Percentiles rank a stretch among this genome's conserved stretches.
phyloP scores from a whole-genome alignment of 768 basidiomycete genomes.

The Lentinula lateritia region DNA sequence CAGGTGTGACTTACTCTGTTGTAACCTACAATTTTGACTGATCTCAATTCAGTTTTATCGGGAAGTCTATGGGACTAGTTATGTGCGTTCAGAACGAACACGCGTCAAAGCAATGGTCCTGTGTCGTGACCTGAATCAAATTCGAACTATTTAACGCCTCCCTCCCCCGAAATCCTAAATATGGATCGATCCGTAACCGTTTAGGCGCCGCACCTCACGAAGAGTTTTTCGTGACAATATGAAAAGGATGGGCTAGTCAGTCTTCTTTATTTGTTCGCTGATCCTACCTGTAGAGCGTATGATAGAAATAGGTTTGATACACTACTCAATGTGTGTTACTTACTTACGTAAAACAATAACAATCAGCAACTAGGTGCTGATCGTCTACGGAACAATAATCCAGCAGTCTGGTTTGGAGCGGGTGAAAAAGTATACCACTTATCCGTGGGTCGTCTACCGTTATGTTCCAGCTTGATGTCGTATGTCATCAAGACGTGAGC shows the following conservation, averaged over 20 bases:
- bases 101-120: not conserved
- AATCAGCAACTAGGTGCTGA: not conserved
- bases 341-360: too few species aligned
- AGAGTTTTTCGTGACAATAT: too few species aligned
- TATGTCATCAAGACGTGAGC: conserved; percentile 24
- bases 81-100: not conserved
- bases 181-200: too few species aligned
- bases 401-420: conserved; percentile 2
- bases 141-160: not conserved
- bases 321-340: too few species aligned
- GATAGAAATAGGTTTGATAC: too few species aligned
- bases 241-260: too few species aligned
- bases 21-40: not conserved
- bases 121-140: not conserved
- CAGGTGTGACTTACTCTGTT: not conserved
- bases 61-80: not conserved
- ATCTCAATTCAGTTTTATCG: not conserved
- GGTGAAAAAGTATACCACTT: conserved; percentile 15
- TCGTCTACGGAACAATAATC: conserved; percentile 2
- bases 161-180: too few species aligned
- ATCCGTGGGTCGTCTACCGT: conserved; percentile 25
- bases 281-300: too few species aligned
- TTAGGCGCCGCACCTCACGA: too few species aligned
- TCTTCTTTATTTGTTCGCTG: too few species aligned
- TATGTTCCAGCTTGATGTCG: conserved; percentile 27